Percentiles rank a stretch among this genome's conserved stretches.
Conservation (phyloP, 345 rosid genomes). For the Hypericum androsaemum region DNA sequence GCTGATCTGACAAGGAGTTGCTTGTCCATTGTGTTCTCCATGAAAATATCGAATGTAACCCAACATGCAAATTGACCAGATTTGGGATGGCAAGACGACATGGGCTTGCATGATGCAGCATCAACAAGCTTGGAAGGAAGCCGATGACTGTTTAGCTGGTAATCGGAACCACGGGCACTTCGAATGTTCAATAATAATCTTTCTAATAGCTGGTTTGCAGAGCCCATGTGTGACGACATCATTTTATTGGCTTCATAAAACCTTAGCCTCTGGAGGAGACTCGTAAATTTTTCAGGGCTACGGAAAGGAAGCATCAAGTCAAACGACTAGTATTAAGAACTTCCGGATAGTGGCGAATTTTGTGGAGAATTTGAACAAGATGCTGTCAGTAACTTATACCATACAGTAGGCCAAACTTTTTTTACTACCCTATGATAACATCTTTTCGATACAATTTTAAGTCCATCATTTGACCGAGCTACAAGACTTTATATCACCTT, state of each 20-base stretch:
- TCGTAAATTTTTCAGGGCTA: constrained; percentile 45
- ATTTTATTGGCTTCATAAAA: constrained; percentile 29
- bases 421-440: no score
- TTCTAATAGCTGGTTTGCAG: constrained; percentile 25
- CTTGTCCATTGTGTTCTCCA: constrained; percentile 53
- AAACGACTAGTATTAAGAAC: no score
- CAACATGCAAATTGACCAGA: constrained; percentile 39
- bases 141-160: constrained; percentile 25
- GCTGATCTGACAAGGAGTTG: constrained; percentile 44
- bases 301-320: constrained; percentile 2
- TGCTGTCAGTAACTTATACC: no score
- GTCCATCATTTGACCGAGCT: no score
- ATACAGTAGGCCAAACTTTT: no score
- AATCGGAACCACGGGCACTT: constrained; percentile 22
- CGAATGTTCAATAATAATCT: constrained; percentile 31
- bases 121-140: constrained; percentile 30
- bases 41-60: constrained; percentile 47
- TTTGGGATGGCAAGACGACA: constrained; percentile 24
- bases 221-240: constrained; percentile 21
- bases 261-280: constrained; percentile 39
- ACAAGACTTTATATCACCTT: no score
- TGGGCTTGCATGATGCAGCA: constrained; percentile 22
- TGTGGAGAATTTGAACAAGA: no score
- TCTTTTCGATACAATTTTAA: no score
- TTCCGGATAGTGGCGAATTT: no score